phyloP scores from a whole-genome alignment of 2,329 filamentous ascomycete species.

The Cadophora malorum region DNA sequence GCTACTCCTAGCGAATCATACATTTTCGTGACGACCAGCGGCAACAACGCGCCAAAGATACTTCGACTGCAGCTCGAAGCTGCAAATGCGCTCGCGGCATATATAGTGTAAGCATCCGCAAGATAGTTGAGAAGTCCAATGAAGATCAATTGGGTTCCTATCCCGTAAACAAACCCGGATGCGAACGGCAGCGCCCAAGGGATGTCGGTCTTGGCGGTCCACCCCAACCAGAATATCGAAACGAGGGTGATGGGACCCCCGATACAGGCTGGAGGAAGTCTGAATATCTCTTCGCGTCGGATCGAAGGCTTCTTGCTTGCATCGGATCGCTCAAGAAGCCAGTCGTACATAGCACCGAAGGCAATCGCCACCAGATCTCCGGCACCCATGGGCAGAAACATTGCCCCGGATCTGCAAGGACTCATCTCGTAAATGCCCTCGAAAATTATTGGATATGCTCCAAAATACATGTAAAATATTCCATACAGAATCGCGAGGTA shows the following conservation, averaged over 20 bases:
- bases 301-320: conserved; percentile 61
- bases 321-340: conserved; percentile 60
- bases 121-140: conserved; percentile 69
- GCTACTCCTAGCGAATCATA: conserved; percentile 36
- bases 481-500: conserved; percentile 86
- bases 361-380: conserved; percentile 65
- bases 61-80: conserved; percentile 75
- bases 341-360: conserved; percentile 71
- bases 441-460: conserved; percentile 67
- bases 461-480: conserved; percentile 55
- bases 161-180: conserved; percentile 15
- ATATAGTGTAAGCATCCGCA: conserved; percentile 73
- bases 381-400: conserved; percentile 82
- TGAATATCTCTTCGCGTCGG: conserved; percentile 67
- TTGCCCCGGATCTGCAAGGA: conserved; percentile 74
- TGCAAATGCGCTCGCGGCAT: conserved; percentile 76
- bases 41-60: conserved; percentile 71
- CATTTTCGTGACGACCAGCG: conserved; percentile 68
- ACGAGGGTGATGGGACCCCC: conserved; percentile 69
- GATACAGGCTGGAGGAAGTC: conserved; percentile 73
- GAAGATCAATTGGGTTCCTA: conserved; percentile 18
- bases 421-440: conserved; percentile 75
- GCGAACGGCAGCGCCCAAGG: conserved; percentile 13
- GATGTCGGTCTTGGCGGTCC: conserved; percentile 12
- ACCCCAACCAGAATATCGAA: conserved; percentile 68